Evolutionary conservation across 129 eudicot species (phyloP), one percentile per base, ranked within the genome.

Genomic region (Escallonia rubra): DNA sequence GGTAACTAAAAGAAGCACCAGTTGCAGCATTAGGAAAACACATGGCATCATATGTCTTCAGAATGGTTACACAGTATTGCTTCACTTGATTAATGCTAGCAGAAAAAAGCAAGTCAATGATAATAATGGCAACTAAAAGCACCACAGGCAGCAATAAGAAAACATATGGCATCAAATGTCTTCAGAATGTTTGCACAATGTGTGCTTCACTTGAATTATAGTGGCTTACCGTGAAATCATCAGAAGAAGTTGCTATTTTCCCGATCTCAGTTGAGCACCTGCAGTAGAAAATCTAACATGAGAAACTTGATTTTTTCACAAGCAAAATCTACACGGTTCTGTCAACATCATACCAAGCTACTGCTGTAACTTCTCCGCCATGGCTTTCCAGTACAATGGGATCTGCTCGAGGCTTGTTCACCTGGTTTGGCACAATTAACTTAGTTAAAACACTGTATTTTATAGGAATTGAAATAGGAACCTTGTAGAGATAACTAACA

Each of bases 221-320:
- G 13, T 71, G 62, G 67, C 91, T 83, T 76, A 88, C 98, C 34
- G 95, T 82, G 64, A 80, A 86, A 86, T 91, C 98, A 81, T 92
- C 98, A 41, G 96, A 82, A 49, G 91, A 79, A 38, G 98, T 92
- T 39, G 98, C 96, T 64, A 92, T 74, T 74, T 86, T 89, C 64
- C 96, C 96, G 2, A 65, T 66, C 70, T 86, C 98, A 23, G 81
- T 71, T 71, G 82, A 69, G 64, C 90, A 72, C 98, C 98, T 92
- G 84, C 61, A 76, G 11, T 55, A 58, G 23, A 15, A 76, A 61
- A 44, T 51, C 34, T 15, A 14, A 40, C 51, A 11, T 43, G 16
- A 59, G 49, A 15, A 57, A 39, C 43, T 59, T 54, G 39, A 39
- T 56, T 43, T 34, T 64, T 6, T n/a, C 39, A 43, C 5, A 10